Conservation (phyloP, 768 basidiomycete genomes). For the Serpula lacrymans region DNA sequence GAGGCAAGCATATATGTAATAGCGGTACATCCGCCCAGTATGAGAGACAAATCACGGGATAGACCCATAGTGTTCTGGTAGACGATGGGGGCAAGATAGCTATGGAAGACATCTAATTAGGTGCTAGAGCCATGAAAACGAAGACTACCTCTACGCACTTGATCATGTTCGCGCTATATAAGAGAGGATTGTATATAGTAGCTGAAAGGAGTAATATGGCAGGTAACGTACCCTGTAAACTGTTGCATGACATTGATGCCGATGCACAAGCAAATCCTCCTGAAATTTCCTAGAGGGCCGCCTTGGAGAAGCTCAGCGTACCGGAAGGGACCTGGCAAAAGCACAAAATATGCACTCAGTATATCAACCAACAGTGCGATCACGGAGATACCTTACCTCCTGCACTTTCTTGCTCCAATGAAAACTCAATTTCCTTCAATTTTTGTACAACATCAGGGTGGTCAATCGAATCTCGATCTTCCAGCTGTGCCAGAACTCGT, state of each 20-base stretch:
- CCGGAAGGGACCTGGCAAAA: conserved; percentile 28
- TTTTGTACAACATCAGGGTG: conserved; percentile 33
- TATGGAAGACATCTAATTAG: conserved; percentile 6
- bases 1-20: conserved; percentile 40
- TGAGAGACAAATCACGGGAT: conserved; percentile 35
- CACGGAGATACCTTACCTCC: conserved; percentile 23
- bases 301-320: conserved; percentile 34
- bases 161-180: conserved; percentile 35
- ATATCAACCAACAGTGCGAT: not conserved
- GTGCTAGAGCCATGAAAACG: not conserved
- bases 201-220: not conserved
- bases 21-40: conserved; percentile 37
- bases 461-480: conserved; percentile 26
- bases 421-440: conserved; percentile 34
- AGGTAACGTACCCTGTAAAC: conserved; percentile 33
- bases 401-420: conserved; percentile 34
- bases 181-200: not conserved
- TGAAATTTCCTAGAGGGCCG: conserved; percentile 35
- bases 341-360: not conserved
- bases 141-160: conserved; percentile 28
- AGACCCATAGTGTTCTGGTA: conserved; percentile 42
- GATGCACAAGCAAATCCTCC: conserved; percentile 36
- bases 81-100: conserved; percentile 37
- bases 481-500: conserved; percentile 33
- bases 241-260: conserved; percentile 41